Conservation (phyloP, 2,329 filamentous ascomycete species). For the Verticillium albo-atrum region DNA sequence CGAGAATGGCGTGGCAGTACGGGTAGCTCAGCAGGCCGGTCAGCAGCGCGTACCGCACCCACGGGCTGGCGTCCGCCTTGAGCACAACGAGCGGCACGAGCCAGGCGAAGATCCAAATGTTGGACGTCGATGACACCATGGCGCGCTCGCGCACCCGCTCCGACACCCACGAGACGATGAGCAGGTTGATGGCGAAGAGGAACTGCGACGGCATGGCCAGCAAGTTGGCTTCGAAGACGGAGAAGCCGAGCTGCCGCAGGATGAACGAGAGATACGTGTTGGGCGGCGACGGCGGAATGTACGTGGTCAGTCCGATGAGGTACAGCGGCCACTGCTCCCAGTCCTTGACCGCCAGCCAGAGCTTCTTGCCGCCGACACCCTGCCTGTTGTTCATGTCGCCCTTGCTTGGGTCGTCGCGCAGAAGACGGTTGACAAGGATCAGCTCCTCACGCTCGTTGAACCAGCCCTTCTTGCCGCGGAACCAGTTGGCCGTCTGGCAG, state of each 20-base stretch:
- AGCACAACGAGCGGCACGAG: slow-evolving; percentile 38
- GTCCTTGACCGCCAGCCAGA: slow-evolving; percentile 50
- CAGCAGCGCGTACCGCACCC: slow-evolving; percentile 35
- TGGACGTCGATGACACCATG: slow-evolving; percentile 38
- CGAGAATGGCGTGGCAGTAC: slow-evolving; percentile 43
- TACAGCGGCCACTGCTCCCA: slow-evolving; percentile 59
- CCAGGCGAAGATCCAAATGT: slow-evolving; percentile 47
- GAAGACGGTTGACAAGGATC: slow-evolving; percentile 57
- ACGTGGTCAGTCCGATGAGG: slow-evolving; percentile 43
- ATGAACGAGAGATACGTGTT: slow-evolving; percentile 41
- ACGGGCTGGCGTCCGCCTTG: slow-evolving; percentile 28
- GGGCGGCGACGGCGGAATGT: slow-evolving; percentile 36
- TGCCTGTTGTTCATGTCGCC: slow-evolving; percentile 59
- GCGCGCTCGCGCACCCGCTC: slow-evolving; percentile 38
- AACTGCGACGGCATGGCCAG: slow-evolving; percentile 40
- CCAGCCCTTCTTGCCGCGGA: slow-evolving; percentile 55
- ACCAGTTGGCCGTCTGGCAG: slow-evolving; percentile 49
- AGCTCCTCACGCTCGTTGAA: slow-evolving; percentile 57
- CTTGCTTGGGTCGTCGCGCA: slow-evolving; percentile 57
- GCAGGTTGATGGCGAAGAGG: slow-evolving; percentile 39
- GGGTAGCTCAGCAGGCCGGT: slow-evolving; percentile 39
- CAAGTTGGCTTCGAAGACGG: slow-evolving; percentile 40
- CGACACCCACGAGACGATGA: slow-evolving; percentile 41
- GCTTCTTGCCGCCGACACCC: slow-evolving; percentile 35
- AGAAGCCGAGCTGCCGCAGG: slow-evolving; percentile 36